Conservation (phyloP, 306 rosid genomes). For the Malus domestica region ASM211411v1 NC_041800.1:12184501-12185000, state of each 20-base stretch:
- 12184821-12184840: not conserved
- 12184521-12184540: conserved; percentile 90
- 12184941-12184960: conserved; percentile 12
- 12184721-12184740: conserved; percentile 71
- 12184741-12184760: conserved; percentile 93
- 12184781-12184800: conserved; percentile 10
- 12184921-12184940: conserved; percentile 89
- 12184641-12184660: conserved; percentile 19
- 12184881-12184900: conserved; percentile 91
- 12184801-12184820: not conserved
- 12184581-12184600: conserved; percentile 83
- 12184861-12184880: conserved; percentile 78
- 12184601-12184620: conserved; percentile 89
- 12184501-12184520: conserved; percentile 83
- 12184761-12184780: conserved; percentile 27
- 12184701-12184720: conserved; percentile 84
- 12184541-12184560: conserved; percentile 87
- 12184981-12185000: conserved; percentile 11
- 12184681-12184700: conserved; percentile 28
- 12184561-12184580: conserved; percentile 82
- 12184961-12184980: not conserved
- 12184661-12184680: conserved; percentile 12
- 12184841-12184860: conserved; percentile 4
- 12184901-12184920: conserved; percentile 92
- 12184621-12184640: conserved; percentile 36